A percentile compares a stretch with the other conserved stretches of the same genome.
Conservation (phyloP, 805 yeast species). For the Nakazawaea wyomingensis region DNA sequence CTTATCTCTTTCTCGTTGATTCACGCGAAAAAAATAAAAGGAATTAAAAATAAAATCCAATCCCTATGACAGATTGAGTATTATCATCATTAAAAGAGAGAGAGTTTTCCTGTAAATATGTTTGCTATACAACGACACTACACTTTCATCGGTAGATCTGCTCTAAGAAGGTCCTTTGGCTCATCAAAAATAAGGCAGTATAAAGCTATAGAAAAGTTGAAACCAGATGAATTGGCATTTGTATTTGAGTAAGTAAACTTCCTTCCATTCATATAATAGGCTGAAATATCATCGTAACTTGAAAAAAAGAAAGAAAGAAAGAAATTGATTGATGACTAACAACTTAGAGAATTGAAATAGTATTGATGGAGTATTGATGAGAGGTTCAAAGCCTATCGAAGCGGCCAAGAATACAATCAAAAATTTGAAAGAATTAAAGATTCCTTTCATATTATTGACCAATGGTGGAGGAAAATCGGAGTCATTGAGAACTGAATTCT, state of each 20-base stretch:
- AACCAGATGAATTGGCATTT: constrained; percentile 23
- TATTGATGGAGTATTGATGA: constrained; percentile 83
- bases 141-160: background rate
- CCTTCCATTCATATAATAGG: no score
- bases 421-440: constrained; percentile 42
- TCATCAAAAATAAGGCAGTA: background rate
- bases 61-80: no score
- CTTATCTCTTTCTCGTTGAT: no score
- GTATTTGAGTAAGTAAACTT: constrained; percentile 28
- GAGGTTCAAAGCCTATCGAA: constrained; percentile 65
- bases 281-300: no score
- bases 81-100: no score
- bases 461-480: constrained; percentile 88
- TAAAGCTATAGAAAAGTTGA: background rate
- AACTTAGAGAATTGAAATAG: no score
- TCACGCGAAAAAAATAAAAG: no score
- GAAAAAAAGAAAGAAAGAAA: no score
- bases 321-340: no score
- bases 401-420: constrained; percentile 58
- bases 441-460: constrained; percentile 82
- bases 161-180: background rate
- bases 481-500: constrained; percentile 45
- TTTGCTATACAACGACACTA: background rate
- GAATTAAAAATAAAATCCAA: no score
- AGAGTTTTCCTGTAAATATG: background rate